Conservation (phyloP, 148 eudicot genomes). For the Persicaria tinctoria region DNA sequence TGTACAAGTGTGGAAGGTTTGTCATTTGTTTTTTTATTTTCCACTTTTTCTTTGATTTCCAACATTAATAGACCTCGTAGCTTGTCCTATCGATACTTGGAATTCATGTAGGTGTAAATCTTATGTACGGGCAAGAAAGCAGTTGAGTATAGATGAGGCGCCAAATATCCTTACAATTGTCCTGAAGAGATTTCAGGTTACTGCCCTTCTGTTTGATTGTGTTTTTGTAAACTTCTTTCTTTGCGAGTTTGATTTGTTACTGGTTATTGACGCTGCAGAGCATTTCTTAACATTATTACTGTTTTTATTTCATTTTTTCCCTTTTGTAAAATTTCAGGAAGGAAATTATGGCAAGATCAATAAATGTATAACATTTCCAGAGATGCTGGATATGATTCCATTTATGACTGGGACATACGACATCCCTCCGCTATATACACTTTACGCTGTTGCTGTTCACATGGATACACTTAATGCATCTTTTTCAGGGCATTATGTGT, state of each 20-base stretch:
- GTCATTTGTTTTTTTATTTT: constrained; percentile 12
- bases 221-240: neutral
- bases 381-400: constrained; percentile 88
- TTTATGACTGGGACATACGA: constrained; percentile 85
- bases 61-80: neutral
- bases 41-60: neutral
- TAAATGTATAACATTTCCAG: constrained; percentile 83
- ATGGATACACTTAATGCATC: constrained; percentile 85
- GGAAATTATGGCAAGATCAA: constrained; percentile 90
- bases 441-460: constrained; percentile 87
- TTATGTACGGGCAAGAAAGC: constrained; percentile 86
- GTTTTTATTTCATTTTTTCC: neutral
- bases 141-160: constrained; percentile 81
- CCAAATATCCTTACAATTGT: constrained; percentile 93
- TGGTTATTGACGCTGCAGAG: neutral
- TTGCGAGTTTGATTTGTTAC: neutral
- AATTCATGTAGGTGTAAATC: constrained; percentile 50
- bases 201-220: neutral
- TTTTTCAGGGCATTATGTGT: constrained; percentile 88
- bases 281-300: neutral
- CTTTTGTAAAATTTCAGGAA: constrained; percentile 35
- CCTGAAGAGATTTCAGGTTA: constrained; percentile 91
- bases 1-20: constrained; percentile 95
- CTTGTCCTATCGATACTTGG: neutral
- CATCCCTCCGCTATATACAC: constrained; percentile 78